Evolutionary conservation across 441 rosid species (phyloP), one percentile per base, ranked within the genome.

Genomic region (Arabidopsis hybrid): DNA sequence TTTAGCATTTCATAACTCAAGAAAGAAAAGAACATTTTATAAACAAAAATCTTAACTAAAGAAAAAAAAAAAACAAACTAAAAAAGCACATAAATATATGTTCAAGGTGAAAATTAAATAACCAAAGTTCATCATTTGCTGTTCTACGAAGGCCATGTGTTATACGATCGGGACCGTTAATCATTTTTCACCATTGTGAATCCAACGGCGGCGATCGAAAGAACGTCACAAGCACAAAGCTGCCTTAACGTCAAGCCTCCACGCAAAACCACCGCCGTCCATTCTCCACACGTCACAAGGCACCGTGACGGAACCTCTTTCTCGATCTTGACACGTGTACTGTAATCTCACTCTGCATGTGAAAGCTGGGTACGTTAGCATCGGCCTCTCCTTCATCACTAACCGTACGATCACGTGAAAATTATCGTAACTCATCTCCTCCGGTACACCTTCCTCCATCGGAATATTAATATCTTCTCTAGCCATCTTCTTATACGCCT

Each of bases 221-320:
- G 46, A 58, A 16, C 45, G 16, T 76, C 50, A 76, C 71, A 90
- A 78, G 18, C 85, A 81, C 29, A 94, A 93, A 40, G 99, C 99
- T 1, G 99, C 88, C 18, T 86, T 83, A 53, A 88, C 83, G 78
- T 94, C 99, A 46, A 94, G 85, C 78, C 92, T 84, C 99, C 99
- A 94, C 68, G 94, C 99, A 84, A 85, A 90, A 4, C 96, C 91
- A 11, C 95, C 91, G 2, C 77, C 71, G 57, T 85, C 81, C 91
- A 91, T 82, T 60, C 90, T 81, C 96, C 96, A 92, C 43, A 79
- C 94, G 55, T 94, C 99, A 65, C 99, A 91, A 3, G 99, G 99
- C 74, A 90, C 77, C 56, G 84, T 87, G 14, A 85, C 70, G 1
- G 88, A 84, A 43, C 76, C 82, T 67, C 60, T 80, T 60, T 81